Evolutionary conservation across 108 stramenopile genomes (phyloP).

Genomic region (Stephanodiscus minutulus): DNA sequence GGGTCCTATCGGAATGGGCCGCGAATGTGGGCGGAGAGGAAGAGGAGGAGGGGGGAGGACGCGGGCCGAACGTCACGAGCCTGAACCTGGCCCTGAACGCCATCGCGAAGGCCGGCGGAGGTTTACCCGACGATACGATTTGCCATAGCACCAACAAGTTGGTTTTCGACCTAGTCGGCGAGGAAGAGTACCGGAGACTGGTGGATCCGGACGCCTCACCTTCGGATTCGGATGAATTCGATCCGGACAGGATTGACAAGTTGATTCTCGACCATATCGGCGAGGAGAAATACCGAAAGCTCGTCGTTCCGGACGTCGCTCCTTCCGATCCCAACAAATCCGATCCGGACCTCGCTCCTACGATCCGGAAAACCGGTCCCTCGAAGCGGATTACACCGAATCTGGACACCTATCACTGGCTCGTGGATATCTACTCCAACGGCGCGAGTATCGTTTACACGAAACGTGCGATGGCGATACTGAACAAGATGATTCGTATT

Average conservation of each 20-base stretch:
- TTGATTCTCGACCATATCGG: constrained; percentile 25
- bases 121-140: constrained; percentile 7
- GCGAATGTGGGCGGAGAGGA: not conserved
- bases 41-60: not conserved
- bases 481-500: constrained; percentile 33
- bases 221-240: not conserved
- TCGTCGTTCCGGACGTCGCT: not conserved
- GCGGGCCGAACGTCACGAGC: constrained; percentile 32
- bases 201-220: not conserved
- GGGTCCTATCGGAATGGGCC: constrained; percentile 22
- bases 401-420: constrained; percentile 43
- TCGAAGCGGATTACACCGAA: constrained; percentile 15
- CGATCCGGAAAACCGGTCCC: not conserved
- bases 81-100: constrained; percentile 41
- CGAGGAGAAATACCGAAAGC: constrained; percentile 25
- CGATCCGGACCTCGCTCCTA: not conserved
- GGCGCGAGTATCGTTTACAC: constrained; percentile 22
- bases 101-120: constrained; percentile 27
- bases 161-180: constrained; percentile 30
- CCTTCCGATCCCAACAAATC: not conserved
- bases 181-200: constrained; percentile 27
- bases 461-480: constrained; percentile 14
- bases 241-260: not conserved
- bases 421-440: constrained; percentile 40
- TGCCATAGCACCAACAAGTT: constrained; percentile 23